Evolutionary conservation across 2,329 filamentous ascomycete species (phyloP).

Genomic region (Diaporthe aspalathi): DNA sequence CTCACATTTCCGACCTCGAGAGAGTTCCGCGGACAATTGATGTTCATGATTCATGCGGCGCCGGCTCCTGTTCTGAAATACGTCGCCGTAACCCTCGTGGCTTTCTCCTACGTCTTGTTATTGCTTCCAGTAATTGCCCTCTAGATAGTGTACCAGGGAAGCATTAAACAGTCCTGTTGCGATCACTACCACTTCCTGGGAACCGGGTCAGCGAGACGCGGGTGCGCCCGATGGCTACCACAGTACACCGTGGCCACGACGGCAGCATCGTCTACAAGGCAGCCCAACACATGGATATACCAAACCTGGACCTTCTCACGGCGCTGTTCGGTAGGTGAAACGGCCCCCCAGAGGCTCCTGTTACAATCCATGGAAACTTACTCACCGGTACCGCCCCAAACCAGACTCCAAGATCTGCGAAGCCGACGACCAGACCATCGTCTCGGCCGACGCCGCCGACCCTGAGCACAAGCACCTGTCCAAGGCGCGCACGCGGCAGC

Average conservation of each 20-base stretch:
- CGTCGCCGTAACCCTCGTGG: constrained; percentile 2
- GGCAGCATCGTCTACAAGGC: constrained; percentile 53
- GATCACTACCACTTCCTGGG: no score
- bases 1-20: not conserved
- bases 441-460: constrained; percentile 69
- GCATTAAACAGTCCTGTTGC: not conserved
- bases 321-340: constrained; percentile 55
- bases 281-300: constrained; percentile 48
- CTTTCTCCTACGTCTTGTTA: not conserved
- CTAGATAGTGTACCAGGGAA: not conserved
- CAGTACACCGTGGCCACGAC: constrained; percentile 44
- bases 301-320: constrained; percentile 56
- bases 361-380: not conserved
- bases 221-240: constrained; percentile 44
- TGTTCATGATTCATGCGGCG: constrained; percentile 15
- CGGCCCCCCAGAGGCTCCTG: constrained; percentile 2
- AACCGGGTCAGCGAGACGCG: not conserved
- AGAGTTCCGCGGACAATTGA: not conserved
- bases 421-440: constrained; percentile 58
- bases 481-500: constrained; percentile 59
- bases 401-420: constrained; percentile 49
- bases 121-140: constrained; percentile 13
- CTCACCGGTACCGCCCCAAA: constrained; percentile 37
- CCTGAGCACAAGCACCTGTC: constrained; percentile 62
- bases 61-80: constrained; percentile 17